Evolutionary conservation across 2,329 filamentous ascomycete genomes (phyloP).

Genomic region (Pseudogymnoascus verrucosus): DNA sequence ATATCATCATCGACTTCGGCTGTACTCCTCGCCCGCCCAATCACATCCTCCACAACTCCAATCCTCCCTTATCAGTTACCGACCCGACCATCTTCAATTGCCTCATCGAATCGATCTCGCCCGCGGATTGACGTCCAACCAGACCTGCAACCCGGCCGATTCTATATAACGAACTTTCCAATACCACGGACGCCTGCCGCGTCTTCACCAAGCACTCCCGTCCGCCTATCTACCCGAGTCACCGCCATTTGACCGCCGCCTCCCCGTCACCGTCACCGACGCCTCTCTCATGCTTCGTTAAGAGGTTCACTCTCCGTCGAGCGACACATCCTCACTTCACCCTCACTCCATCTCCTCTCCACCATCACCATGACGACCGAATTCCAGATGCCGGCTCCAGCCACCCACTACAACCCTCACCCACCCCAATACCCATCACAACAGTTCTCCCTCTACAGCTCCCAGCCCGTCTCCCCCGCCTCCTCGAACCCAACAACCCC

Average conservation of each 20-base stretch:
- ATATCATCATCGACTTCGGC: not conserved
- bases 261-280: not conserved
- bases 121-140: not conserved
- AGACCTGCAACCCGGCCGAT: not conserved
- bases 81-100: not conserved
- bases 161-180: not conserved
- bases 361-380: slow-evolving; percentile 23
- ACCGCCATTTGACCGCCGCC: not conserved
- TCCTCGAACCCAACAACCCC: slow-evolving; percentile 37
- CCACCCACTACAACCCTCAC: slow-evolving; percentile 23
- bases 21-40: not conserved
- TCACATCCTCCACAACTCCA: not conserved
- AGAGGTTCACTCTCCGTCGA: not conserved
- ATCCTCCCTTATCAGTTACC: not conserved
- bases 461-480: slow-evolving; percentile 29
- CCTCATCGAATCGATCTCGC: not conserved
- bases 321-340: not conserved
- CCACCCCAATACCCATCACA: slow-evolving; percentile 22
- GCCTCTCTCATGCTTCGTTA: slow-evolving; percentile 1
- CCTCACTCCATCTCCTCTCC: not conserved
- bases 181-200: not conserved
- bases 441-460: slow-evolving; percentile 21
- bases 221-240: not conserved
- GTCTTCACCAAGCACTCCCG: not conserved
- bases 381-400: slow-evolving; percentile 28